phyloP scores from a whole-genome alignment of 495 filamentous ascomycete species.

The Zalerion maritima region DNA sequence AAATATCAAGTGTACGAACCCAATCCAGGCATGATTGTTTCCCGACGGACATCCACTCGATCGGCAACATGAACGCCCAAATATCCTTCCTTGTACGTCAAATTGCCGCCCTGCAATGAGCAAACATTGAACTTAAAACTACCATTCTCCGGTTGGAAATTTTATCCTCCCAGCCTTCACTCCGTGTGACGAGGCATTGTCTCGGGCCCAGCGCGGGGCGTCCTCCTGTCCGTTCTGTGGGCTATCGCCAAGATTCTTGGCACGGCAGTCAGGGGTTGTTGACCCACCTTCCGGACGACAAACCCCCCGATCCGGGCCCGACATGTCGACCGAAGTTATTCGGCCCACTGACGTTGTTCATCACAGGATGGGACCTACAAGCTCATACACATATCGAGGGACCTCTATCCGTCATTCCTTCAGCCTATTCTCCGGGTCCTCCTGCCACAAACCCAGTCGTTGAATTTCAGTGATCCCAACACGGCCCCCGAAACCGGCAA shows the following conservation, averaged over 20 bases:
- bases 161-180: not conserved
- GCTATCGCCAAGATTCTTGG: constrained; percentile 1
- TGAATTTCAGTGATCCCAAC: constrained; percentile 14
- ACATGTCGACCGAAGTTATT: no score
- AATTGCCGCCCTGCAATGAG: no score
- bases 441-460: constrained; percentile 41
- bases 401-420: constrained; percentile 66
- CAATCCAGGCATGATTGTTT: no score
- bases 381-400: constrained; percentile 80
- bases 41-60: no score
- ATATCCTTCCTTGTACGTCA: constrained; percentile 43
- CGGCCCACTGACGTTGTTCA: constrained; percentile 5
- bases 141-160: not conserved
- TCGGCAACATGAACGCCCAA: constrained; percentile 35
- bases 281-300: no score
- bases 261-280: constrained; percentile 4
- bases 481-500: constrained; percentile 13
- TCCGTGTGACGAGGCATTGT: not conserved
- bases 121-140: no score
- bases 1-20: no score
- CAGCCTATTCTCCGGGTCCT: constrained; percentile 76
- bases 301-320: no score
- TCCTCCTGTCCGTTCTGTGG: not conserved
- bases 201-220: not conserved
- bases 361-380: constrained; percentile 71